Base-by-base conservation (phyloP, 2,329 filamentous ascomycete species). In the Ophiocordyceps robertsii region DNA sequence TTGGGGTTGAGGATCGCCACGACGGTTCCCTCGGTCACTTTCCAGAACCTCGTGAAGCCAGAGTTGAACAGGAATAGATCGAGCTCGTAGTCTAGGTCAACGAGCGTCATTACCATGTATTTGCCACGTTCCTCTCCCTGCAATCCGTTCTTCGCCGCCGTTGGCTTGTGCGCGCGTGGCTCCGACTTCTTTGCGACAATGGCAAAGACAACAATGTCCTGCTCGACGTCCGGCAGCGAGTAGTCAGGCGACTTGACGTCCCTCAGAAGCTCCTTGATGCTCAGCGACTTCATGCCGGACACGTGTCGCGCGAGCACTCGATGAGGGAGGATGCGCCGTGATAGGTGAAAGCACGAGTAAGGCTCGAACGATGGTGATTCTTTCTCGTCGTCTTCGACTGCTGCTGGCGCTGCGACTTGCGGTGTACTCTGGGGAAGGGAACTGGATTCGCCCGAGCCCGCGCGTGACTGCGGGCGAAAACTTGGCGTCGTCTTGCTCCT, bases 11-110 rank as follows among this genome's bases (percentile, higher is more conserved):
- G 70, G 24, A 98, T 84, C 6, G 90, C 92, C 43, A 98, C 70
- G 1, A 96, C 74, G 0, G 89, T 95, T n/a, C 92, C 92, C 2
- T 86, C 76, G 0, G 80, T 80, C n/a, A 96, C 68, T 57, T 94
- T 94, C 82, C 90, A 96, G 66, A 92, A 98, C 43, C 84, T 80
- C 14, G 85, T 82, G 53, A 96, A 95, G 7, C 87, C 93, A 0
- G 82, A 80, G 53, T 85, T 84, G 62, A 98, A 98, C 13, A 98
- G 75, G 53, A 88, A 96, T 36, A 96, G 73, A 49, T 96, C 89
- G 12, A 98, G 62, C 52, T 95, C 87, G 77, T 81, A 95, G 53
- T 87, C 82, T 11, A 98, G 68, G 59, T 98, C 90, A 0, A 85
- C 87, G 3, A 98, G 70, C 2, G 78, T 85, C 47, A 98, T 68